Conservation (phyloP, 1,139 yeast species). For the Geotrichum klebahnii region DNA sequence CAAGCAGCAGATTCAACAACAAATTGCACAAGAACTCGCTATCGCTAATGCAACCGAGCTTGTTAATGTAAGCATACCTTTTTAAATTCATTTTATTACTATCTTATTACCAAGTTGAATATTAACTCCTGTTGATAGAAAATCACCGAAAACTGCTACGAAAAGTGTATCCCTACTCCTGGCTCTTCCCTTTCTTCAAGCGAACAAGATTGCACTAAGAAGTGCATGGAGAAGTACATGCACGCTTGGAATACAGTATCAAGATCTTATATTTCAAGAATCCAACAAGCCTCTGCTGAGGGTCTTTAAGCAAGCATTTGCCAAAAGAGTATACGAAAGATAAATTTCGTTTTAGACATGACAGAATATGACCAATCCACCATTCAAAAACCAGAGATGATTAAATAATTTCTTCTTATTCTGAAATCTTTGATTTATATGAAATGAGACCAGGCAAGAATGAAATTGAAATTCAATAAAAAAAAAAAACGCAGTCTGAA, state of each 20-base stretch:
- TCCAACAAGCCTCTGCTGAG: slow-evolving; percentile 48
- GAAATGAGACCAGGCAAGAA: no score
- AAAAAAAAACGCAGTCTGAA: no score
- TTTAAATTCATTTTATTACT: not conserved
- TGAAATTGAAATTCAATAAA: no score
- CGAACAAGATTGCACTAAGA: slow-evolving; percentile 60
- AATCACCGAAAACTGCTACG: slow-evolving; percentile 84
- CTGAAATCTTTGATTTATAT: no score
- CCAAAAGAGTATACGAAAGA: no score
- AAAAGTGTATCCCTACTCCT: slow-evolving; percentile 63
- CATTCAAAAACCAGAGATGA: no score
- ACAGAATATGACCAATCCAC: no score
- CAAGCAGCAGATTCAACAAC: slow-evolving; percentile 63
- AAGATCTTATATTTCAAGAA: slow-evolving; percentile 67
- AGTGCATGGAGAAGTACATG: slow-evolving; percentile 85
- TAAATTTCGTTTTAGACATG: no score
- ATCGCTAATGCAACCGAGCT: slow-evolving; percentile 84
- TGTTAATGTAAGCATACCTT: slow-evolving; percentile 48
- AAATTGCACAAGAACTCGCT: slow-evolving; percentile 78
- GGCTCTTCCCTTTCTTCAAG: slow-evolving; percentile 45
- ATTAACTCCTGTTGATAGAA: slow-evolving; percentile 38
- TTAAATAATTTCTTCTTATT: no score
- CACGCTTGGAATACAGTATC: slow-evolving; percentile 85
- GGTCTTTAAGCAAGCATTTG: no score
- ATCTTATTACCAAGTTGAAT: no score